Conservation (phyloP, 805 yeast species). For the Candida krabiensis region DNA sequence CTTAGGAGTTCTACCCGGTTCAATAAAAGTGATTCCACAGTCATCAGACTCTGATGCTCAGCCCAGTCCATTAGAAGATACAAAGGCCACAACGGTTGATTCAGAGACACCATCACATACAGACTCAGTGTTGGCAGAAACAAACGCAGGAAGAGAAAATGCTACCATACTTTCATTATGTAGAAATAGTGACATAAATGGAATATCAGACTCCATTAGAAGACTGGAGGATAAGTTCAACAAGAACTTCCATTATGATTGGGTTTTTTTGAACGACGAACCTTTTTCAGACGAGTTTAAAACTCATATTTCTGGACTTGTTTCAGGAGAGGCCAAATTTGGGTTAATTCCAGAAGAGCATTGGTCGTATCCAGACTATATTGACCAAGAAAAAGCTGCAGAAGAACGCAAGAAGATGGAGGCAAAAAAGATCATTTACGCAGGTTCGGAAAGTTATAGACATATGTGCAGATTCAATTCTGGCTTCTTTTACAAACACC, state of each 20-base stretch:
- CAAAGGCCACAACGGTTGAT: no score
- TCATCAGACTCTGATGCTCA: no score
- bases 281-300: slow-evolving; percentile 74
- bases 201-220: slow-evolving; percentile 61
- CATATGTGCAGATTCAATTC: slow-evolving; percentile 49
- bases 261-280: slow-evolving; percentile 89
- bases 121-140: no score
- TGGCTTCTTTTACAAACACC: slow-evolving; percentile 60
- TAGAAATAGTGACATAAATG: slow-evolving; percentile 61
- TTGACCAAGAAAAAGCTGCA: slow-evolving; percentile 73
- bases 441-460: slow-evolving; percentile 40
- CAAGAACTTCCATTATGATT: slow-evolving; percentile 72
- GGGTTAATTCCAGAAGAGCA: slow-evolving; percentile 74
- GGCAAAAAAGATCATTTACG: slow-evolving; percentile 39
- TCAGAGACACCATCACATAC: no score
- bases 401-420: slow-evolving; percentile 57
- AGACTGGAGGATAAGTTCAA: slow-evolving; percentile 82
- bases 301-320: slow-evolving; percentile 46
- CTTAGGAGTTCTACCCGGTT: no score
- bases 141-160: slow-evolving; percentile 40
- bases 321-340: slow-evolving; percentile 68
- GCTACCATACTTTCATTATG: slow-evolving; percentile 67
- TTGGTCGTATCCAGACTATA: slow-evolving; percentile 84
- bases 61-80: no score
- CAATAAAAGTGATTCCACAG: no score